Evolutionary conservation across 1,284 basidiomycete genomes (phyloP), one percentile per base, ranked within the genome.

Genomic region (Ustilago hordei): DNA sequence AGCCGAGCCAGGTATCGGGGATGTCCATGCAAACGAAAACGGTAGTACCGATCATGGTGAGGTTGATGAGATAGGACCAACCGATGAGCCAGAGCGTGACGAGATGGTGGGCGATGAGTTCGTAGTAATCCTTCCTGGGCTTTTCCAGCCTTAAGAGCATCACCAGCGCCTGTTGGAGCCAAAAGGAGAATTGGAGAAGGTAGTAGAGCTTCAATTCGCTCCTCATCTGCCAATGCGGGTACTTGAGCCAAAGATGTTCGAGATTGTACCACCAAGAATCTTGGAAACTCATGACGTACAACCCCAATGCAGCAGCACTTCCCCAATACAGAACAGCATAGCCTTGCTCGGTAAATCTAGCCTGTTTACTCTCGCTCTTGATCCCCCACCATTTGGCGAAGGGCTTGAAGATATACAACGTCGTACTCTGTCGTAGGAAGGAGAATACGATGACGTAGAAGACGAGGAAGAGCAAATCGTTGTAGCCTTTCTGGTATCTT

Each of bases 21-120:
- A 96, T 90, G 88, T 99, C 96, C 96, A 98, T 99, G 85, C 95
- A 96, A 83, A 96, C 90, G 82, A 93, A 98, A 32, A 99, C 91
- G 2, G 95, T 93, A 75, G 94, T 94, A 13, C 96, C 96, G 60
- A 98, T 95, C 78, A 91, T 88, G 0, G 95, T 98, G 58, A 89
- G 77, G 86, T 89, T 85, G 62, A 85, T 78, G 36, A 64, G 81
- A 61, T 75, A 73, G 7, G 84, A 89, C 57, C 86, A 93, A 91
- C 92, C 92, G 57, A 99, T 91, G 32, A 99, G 89, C 95, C 95
- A 99, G 31, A 99, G 89, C 0, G 97, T 98, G 58, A 99, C 95
- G 55, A 95, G 82, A 86, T 99, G 97, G 83, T 90, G 89, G 9
- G 87, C 91, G 15, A 97, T 90, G 12, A 98, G 91, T 87, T 98